Evolutionary conservation across 768 basidiomycete species (phyloP).

Genomic region (Amanita subjunquillea): DNA sequence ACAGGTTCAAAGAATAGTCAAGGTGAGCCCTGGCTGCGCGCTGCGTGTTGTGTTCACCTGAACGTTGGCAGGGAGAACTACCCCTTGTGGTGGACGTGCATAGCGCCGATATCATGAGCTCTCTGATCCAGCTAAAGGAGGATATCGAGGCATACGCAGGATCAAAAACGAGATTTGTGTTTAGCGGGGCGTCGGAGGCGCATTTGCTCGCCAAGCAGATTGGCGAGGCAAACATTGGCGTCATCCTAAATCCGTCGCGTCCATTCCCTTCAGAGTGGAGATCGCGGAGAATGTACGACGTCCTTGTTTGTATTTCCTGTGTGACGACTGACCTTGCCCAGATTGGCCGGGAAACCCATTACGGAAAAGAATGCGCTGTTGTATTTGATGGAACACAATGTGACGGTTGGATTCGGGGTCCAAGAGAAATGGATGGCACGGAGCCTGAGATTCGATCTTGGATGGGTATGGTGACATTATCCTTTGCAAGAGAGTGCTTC

Average conservation of each 20-base stretch:
- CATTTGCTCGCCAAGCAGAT: conserved; percentile 68
- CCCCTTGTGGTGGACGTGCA: conserved; percentile 53
- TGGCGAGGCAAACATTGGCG: conserved; percentile 54
- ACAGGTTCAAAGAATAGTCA: conserved; percentile 31
- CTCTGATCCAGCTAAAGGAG: conserved; percentile 50
- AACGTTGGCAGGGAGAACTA: conserved; percentile 31
- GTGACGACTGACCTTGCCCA: conserved; percentile 7
- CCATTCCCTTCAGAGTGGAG: conserved; percentile 69
- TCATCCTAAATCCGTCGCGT: conserved; percentile 56
- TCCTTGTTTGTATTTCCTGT: not conserved
- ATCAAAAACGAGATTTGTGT: conserved; percentile 33
- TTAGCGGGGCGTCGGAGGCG: conserved; percentile 54
- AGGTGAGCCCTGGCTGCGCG: conserved; percentile 22
- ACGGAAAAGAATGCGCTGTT: conserved; percentile 43
- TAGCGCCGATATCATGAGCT: conserved; percentile 63
- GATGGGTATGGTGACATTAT: conserved; percentile 45
- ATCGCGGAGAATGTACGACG: conserved; percentile 42
- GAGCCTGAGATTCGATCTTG: conserved; percentile 64
- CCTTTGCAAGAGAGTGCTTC: not conserved
- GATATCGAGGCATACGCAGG: conserved; percentile 41
- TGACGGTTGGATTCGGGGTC: conserved; percentile 59
- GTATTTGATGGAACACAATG: conserved; percentile 47
- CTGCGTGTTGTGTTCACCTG: not conserved
- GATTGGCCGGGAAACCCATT: conserved; percentile 33
- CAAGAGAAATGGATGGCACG: conserved; percentile 47